Evolutionary conservation across 495 filamentous ascomycete genomes (phyloP), one percentile per base, ranked within the genome.

Genomic region (Hypoxylon perforatum): DNA sequence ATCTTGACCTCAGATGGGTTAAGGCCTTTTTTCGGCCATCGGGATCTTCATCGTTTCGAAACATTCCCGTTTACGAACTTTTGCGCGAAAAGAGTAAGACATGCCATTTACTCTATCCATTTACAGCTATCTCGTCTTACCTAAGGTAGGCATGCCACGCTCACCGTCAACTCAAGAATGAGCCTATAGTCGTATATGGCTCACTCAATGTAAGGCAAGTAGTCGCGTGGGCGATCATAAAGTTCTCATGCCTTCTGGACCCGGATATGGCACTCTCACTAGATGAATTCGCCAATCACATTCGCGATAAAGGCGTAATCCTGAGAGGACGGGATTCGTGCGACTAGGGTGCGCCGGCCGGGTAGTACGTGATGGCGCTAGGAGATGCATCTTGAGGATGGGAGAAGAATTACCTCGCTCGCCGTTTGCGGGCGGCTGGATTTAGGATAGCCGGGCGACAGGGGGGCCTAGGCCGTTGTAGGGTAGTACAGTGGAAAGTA

Each of bases 291-390:
- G 60, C 72, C 65, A 74, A 74, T 74, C 69, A 74, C 7, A 44
- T 63, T 22, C 17, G 45, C 60, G 51, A 18, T 11, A 64, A 60
- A 66, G 41, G 12, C 52, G 57, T 50, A 67, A 72, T 60, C 64
- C 67, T 62, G 35, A 61, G 22, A 57, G 70, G n/a, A 61, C 61
- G 72, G 72, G 69, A 70, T 70, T 70, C 69, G 69, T 48, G 53
- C 51, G 53, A 63, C 68, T 47, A 61, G 70, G 70, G 62, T 63
- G 21, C 44, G 56, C 35, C 51, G 51, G 69, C 18, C 48, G 54
- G 51, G 57, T 44, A 19, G 69, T 72, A 52, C 59, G 69, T 72
- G 69, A 72, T 74, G 70, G 50, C 65, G 72, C 70, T 69, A 71
- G 52, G 61, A 64, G 48, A 65, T 54, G 55, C 41, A 30, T 17